These are phyloP conservation scores for Metschnikowia henanensis DNA, from an alignment of 805 yeast species.

Conservation along the genomic window DNA sequence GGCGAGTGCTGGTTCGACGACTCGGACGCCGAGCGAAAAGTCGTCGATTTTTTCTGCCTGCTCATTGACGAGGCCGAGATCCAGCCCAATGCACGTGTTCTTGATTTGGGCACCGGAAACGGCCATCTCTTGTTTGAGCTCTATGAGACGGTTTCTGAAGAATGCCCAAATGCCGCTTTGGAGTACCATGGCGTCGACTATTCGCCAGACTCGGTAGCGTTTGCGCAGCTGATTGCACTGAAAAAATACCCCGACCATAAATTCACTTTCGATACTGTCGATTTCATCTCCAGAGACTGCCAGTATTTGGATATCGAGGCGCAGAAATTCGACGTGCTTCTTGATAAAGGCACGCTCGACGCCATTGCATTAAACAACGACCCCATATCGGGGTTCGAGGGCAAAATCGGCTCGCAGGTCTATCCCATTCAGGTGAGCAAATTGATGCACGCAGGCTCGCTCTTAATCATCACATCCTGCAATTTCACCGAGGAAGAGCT, in stretches of 20 bases:
- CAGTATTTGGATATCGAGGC: conserved; percentile 36
- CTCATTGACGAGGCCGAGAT: conserved; percentile 18
- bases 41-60: conserved; percentile 68
- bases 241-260: conserved; percentile 31
- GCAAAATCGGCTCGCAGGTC: conserved; percentile 50
- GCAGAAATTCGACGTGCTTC: conserved; percentile 63
- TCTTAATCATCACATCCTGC: conserved; percentile 83
- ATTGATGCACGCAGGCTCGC: conserved; percentile 54
- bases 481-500: conserved; percentile 88
- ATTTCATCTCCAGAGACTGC: conserved; percentile 51
- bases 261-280: conserved; percentile 64
- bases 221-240: conserved; percentile 62
- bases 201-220: conserved; percentile 73
- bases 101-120: conserved; percentile 95
- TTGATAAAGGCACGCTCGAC: conserved; percentile 96
- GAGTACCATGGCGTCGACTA: conserved; percentile 74
- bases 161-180: conserved; percentile 36
- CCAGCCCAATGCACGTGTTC: conserved; percentile 36
- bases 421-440: conserved; percentile 63
- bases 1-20: conserved; percentile 99
- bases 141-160: conserved; percentile 58
- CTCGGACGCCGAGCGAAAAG: conserved; percentile 85
- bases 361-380: conserved; percentile 87
- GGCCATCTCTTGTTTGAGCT: conserved; percentile 84
- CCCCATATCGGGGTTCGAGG: conserved; percentile 41